Evolutionary conservation across 2,329 filamentous ascomycete genomes (phyloP), one percentile per base, ranked within the genome.

Genomic region (Chrysoporthe puriensis): DNA sequence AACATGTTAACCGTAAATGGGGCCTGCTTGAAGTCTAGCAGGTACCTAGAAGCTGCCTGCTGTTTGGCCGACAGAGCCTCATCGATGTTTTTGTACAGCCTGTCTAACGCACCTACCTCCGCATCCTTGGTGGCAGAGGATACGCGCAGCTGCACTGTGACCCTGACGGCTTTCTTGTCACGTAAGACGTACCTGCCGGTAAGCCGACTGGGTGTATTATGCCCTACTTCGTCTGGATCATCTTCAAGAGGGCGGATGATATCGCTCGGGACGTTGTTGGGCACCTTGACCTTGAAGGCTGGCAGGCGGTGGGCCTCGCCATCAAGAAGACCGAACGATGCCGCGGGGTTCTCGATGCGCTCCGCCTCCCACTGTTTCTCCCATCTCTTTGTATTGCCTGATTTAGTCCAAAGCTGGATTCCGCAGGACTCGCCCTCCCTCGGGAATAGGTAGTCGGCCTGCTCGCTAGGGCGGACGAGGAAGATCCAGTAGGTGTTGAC

Each of bases 11-110:
- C 63, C 0, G 26, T 42, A 4, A 71, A 69, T 1, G 67, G 64
- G 1, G 71, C 71, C 8, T 73, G 46, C 14, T 67, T 61, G 52
- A 75, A 74, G 9, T 71, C 60, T 2, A 73, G 18, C 8, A 74
- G 48, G 43, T 72, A 75, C 9, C 70, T 62, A 58, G 73, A 74
- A 0, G 72, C 72, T 1, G 67, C 67, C 1, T 72, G 40, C 36
- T 74, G 73, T 44, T 72, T 70, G 1, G 56, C 52, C 8, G 64
- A 60, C 13, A 65, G 67, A 14, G 62, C n/a, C 1, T 58, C 34
- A 4, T 64, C 63, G 2, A 58, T 48, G 26, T 67, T 56, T 32
- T 64, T 44, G 40, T 60, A 59, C 18, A 70, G 43, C 42, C 63
- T 65, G 62, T 66, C 54, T 11, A 70, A 16, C 0, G 69, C 69